Evolutionary conservation across 345 rosid genomes (phyloP), one percentile per base, ranked within the genome.

Genomic region (Schrenkiella parvula): DNA sequence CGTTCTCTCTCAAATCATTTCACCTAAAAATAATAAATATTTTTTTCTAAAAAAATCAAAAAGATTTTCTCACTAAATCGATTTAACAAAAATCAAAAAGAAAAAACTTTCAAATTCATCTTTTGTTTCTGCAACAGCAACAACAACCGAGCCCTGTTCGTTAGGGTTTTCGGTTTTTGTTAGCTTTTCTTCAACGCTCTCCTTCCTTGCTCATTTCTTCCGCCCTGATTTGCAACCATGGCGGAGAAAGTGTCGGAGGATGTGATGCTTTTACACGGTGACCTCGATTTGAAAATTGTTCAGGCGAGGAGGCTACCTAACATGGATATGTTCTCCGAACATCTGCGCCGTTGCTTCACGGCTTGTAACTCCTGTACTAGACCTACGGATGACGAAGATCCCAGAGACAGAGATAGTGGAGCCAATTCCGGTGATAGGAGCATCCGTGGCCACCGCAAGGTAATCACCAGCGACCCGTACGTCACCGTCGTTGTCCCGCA

Each of bases 401-500:
- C 57, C 0, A 47, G 71, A 35, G 72, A 38, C 14, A 34, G 74
- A 29, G 58, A 6, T 50, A 64, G 25, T 19, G 50, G 67, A 31
- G 46, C 12, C 0, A 44, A 29, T 2, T 61, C 2, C 8, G 70
- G 54, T 6, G 73, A 70, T 57, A n/a, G 19, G 2, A 71, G 64
- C 25, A 31, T 66, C 51, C 86, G 19, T 29, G 74, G 42, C 15
- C 83, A 74, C 78, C 65, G 80, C 6, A 82, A 76, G 50, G 80
- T 89, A 19, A 78, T 95, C 82, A 87, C 93, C 55, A 88, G 93
- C 69, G 98, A 91, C 46, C 85, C 98, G 0, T 95, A 95, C 58
- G 96, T 87, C 38, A 88, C 92, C 68, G 93, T 95, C 50, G 70
- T 77, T 2, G 97, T 95, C 23, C 99, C 99, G 0, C 98, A 95